Conservation (phyloP, 176 grass and related monocot species). For the Lolium multiflorum region DNA sequence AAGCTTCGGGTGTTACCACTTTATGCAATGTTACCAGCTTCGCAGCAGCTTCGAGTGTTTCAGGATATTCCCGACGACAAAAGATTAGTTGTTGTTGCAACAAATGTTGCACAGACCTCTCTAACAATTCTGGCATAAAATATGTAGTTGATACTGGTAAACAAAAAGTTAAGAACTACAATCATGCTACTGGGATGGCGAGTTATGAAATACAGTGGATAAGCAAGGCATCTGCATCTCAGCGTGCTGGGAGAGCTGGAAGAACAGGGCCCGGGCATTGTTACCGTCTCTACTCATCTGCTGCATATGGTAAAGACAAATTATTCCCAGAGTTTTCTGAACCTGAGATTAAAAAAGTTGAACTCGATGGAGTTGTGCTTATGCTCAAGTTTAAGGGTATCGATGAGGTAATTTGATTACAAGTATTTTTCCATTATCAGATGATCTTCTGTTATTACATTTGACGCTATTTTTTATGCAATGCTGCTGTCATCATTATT, state of each 20-base stretch:
- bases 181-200: constrained; percentile 67
- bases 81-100: constrained; percentile 83
- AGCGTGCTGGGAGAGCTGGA: constrained; percentile 79
- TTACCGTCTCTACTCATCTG: constrained; percentile 78
- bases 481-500: not conserved
- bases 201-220: constrained; percentile 82
- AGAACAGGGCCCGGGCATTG: constrained; percentile 88
- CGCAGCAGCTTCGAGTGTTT: constrained; percentile 44
- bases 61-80: constrained; percentile 69
- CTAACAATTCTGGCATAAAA: constrained; percentile 69
- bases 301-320: constrained; percentile 80
- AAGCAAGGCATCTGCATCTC: constrained; percentile 88
- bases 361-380: constrained; percentile 80
- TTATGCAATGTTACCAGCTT: not conserved
- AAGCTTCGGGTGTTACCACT: not conserved
- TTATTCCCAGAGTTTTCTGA: constrained; percentile 81
- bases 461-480: constrained; percentile 1
- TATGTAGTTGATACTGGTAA: constrained; percentile 66
- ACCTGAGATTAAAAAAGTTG: constrained; percentile 73
- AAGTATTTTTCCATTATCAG: not conserved
- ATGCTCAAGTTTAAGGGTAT: constrained; percentile 87
- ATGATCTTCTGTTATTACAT: constrained; percentile 10
- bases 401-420: constrained; percentile 52
- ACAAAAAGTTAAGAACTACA: constrained; percentile 81
- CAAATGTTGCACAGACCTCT: constrained; percentile 90